phyloP scores from a whole-genome alignment of 1,139 yeast species.

The Diutina siamensis region DNA sequence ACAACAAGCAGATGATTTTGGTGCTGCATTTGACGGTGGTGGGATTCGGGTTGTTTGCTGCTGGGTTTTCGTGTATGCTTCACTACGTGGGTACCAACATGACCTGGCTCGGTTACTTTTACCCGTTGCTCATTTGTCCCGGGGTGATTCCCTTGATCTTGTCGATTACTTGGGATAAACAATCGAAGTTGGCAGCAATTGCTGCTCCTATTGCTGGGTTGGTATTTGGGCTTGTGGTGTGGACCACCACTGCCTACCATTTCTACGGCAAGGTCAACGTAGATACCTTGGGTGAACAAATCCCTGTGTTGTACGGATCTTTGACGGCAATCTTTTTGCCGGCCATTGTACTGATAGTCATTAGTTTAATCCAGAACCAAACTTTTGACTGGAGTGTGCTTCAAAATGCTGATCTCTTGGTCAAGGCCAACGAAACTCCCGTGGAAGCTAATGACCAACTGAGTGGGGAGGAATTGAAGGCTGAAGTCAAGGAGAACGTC shows the following conservation, averaged over 20 bases:
- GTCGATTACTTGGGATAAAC: constrained; percentile 24
- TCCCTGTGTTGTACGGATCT: constrained; percentile 22
- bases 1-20: constrained; percentile 17
- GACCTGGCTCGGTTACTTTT: constrained; percentile 27
- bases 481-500: too few relatives aligned
- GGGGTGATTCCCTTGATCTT: constrained; percentile 23
- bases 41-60: constrained; percentile 19
- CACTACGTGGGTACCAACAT: constrained; percentile 21
- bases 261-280: constrained; percentile 17
- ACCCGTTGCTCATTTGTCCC: constrained; percentile 25
- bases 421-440: constrained; percentile 10
- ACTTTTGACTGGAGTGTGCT: constrained; percentile 23
- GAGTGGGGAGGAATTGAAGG: constrained; percentile 4
- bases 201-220: constrained; percentile 18
- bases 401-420: constrained; percentile 14
- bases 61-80: constrained; percentile 21
- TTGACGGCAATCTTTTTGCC: constrained; percentile 23
- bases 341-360: constrained; percentile 16
- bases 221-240: constrained; percentile 15
- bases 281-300: constrained; percentile 17
- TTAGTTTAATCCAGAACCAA: constrained; percentile 17
- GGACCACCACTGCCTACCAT: constrained; percentile 18
- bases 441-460: constrained; percentile 6
- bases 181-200: constrained; percentile 18
- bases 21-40: constrained; percentile 20